phyloP scores from a whole-genome alignment of 306 rosid genomes.

The Acacia crassicarpa region DNA sequence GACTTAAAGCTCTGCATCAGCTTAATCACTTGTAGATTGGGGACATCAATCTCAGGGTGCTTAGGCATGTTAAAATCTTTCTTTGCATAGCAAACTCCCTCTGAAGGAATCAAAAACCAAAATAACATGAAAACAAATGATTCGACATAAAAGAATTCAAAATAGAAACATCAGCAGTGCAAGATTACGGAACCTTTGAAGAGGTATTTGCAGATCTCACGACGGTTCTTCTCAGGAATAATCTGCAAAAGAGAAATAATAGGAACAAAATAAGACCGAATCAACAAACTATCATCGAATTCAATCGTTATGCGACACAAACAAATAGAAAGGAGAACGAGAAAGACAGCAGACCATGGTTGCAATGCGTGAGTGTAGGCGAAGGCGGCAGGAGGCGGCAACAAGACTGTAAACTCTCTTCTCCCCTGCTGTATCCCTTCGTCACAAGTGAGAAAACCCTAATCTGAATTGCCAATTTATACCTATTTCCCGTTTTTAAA shows the following conservation, averaged over 20 bases:
- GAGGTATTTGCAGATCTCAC: conserved; percentile 76
- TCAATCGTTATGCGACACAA: not conserved
- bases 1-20: conserved; percentile 96
- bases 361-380: not conserved
- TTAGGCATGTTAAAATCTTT: conserved; percentile 79
- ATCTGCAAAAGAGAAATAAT: conserved; percentile 39
- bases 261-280: not conserved
- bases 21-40: conserved; percentile 88
- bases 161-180: not conserved
- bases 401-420: not conserved
- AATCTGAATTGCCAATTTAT: not conserved
- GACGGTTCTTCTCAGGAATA: conserved; percentile 70
- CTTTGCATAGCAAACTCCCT: conserved; percentile 80
- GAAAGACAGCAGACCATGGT: conserved; percentile 32
- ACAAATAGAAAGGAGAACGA: not conserved
- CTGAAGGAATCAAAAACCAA: conserved; percentile 19
- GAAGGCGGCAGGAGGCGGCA: not conserved
- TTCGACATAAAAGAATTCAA: not conserved
- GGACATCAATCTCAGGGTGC: conserved; percentile 90
- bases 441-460: conserved; percentile 22
- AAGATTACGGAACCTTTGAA: conserved; percentile 52
- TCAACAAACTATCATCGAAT: not conserved
- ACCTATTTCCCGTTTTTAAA: not conserved
- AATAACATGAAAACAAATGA: not conserved
- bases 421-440: not conserved